A percentile compares a stretch with the other conserved stretches of the same genome.
These are phyloP conservation scores for Eucalyptus curtisii DNA, from an alignment of 345 rosid genomes.

Conservation along the genomic window DNA sequence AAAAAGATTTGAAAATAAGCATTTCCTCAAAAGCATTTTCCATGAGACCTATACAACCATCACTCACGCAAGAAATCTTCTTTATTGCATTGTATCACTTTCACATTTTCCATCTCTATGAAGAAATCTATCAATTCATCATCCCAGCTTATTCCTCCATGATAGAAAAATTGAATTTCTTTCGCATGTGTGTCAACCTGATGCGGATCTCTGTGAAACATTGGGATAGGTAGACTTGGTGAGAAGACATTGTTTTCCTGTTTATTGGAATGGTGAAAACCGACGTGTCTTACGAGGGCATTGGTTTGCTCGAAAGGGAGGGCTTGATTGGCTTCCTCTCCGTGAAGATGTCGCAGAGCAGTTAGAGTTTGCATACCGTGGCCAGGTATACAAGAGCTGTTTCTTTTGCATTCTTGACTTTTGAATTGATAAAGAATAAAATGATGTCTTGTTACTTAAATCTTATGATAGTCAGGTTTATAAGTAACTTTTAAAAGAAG, in stretches of 20 bases:
- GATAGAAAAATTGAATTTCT: not conserved
- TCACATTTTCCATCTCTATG: not conserved
- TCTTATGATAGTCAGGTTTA: not conserved
- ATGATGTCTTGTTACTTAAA: not conserved
- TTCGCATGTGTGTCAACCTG: not conserved
- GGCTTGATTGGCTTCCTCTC: slow-evolving; percentile 89
- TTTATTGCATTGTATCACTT: not conserved
- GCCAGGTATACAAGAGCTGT: slow-evolving; percentile 35
- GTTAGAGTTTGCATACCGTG: slow-evolving; percentile 71
- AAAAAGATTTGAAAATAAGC: not conserved
- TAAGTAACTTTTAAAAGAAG: not conserved
- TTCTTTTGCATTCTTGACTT: not conserved
- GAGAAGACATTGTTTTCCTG: slow-evolving; percentile 82
- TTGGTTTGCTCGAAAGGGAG: slow-evolving; percentile 96
- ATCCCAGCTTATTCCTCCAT: not conserved
- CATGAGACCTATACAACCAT: not conserved
- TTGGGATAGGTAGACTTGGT: slow-evolving; percentile 63
- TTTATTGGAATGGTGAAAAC: slow-evolving; percentile 95
- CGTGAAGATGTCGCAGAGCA: slow-evolving; percentile 92
- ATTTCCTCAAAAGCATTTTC: not conserved
- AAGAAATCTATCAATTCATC: not conserved
- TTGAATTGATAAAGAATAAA: not conserved
- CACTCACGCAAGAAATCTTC: not conserved
- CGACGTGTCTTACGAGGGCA: slow-evolving; percentile 96
- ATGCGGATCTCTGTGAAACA: not conserved